Evolutionary conservation across 2,329 filamentous ascomycete species (phyloP), one percentile per base, ranked within the genome.

Genomic region (Teratosphaeria destructans): DNA sequence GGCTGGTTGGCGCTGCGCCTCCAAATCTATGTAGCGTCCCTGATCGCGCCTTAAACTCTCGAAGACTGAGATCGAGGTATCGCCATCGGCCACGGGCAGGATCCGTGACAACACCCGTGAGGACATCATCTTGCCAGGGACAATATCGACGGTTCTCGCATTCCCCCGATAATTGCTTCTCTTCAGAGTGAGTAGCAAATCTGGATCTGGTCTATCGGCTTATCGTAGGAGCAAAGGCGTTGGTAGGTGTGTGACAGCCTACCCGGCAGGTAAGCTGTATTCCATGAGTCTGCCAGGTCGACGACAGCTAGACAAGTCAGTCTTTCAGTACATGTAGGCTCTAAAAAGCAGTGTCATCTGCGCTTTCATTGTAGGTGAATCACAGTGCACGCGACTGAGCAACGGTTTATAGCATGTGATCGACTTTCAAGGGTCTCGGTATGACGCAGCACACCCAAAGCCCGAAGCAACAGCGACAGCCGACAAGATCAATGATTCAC

Each of bases 41-140:
- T 78, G 74, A 63, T 80, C 72, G 63, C 77, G 72, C 35, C 75
- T 74, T 56, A 79, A 74, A 61, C 73, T 76, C 71, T 78, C 74
- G 67, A 66, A 71, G 60, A 65, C 71, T 63, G 70, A 72, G 60
- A 65, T 70, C 63, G 70, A 71, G 29, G 67, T 59, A 63, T 72
- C 72, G 55, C 70, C 70, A 58, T 73, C 73, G 34, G 73, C 72
- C 26, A 73, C 71, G 10, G 75, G 75, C 49, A 77, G 67, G 47
- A 82, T 75, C 59, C 79, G 76, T 53, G 80, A 82, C 49, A 83
- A 71, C 19, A 82, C 71, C 65, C 80, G 79, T 62, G 81, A 82
- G 57, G 79, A 76, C 78, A 81, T 80, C 73, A 77, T 78, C 43
- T 19, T 49, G 43, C 43, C 43, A 49, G 19, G 3, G 5, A 19